Conservation (phyloP, 208 protist genomes). For the Leishmania amazonensis region DNA sequence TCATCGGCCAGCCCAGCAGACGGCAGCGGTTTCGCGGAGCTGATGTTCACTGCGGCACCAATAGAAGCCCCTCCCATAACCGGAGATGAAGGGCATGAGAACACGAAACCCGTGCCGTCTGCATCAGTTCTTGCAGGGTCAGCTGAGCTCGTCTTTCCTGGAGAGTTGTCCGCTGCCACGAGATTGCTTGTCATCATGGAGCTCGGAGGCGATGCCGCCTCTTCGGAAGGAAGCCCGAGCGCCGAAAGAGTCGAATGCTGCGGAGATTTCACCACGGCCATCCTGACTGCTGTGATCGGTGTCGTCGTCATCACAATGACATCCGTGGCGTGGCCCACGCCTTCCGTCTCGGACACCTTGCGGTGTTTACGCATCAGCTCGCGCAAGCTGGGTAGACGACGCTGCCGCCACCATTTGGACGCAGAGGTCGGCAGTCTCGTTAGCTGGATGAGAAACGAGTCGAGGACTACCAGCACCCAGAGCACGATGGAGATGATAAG, state of each 20-base stretch:
- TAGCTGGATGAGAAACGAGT: constrained; percentile 25
- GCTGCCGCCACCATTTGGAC: constrained; percentile 13
- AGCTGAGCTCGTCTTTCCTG: neutral
- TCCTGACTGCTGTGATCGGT: neutral
- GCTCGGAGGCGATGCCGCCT: neutral
- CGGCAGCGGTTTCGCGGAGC: neutral
- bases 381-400: constrained; percentile 21
- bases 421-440: constrained; percentile 8
- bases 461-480: constrained; percentile 24
- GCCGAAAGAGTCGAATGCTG: neutral
- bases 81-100: neutral
- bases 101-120: no score
- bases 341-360: neutral
- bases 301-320: neutral
- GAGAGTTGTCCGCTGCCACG: neutral
- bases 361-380: constrained; percentile 16
- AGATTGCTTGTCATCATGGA: neutral
- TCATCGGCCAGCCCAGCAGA: neutral
- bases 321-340: neutral
- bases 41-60: neutral
- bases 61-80: neutral
- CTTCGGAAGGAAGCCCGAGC: neutral
- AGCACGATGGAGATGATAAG: constrained; percentile 39
- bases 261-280: neutral
- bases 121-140: neutral